Conservation (phyloP, 495 filamentous ascomycete genomes). For the Trichoderma virens region DNA sequence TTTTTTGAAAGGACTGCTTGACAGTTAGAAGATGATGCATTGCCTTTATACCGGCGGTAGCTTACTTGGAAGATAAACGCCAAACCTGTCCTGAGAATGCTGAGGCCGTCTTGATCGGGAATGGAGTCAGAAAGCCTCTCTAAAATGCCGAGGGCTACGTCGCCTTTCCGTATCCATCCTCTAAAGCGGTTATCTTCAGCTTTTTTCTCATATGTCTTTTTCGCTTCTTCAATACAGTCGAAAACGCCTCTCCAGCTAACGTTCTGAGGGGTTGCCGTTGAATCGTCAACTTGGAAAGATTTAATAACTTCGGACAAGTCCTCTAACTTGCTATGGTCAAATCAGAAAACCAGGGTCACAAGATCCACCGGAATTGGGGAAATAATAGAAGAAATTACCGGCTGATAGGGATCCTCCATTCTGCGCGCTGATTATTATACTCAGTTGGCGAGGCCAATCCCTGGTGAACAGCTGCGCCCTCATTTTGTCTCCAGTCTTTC, state of each 20-base stretch:
- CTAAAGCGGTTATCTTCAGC: background rate
- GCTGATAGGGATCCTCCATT: background rate
- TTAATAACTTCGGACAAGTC: background rate
- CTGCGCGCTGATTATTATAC: background rate
- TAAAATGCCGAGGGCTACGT: background rate
- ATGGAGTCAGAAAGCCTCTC: background rate
- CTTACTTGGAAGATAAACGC: background rate
- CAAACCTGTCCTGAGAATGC: background rate
- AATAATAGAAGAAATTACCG: background rate
- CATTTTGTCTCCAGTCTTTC: background rate
- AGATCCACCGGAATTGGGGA: no score
- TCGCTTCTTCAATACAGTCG: slow-evolving; percentile 2
- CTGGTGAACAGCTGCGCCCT: background rate
- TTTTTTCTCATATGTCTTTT: background rate
- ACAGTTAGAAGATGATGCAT: background rate
- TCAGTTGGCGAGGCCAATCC: background rate
- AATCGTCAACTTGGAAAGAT: background rate
- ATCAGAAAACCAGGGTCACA: no score
- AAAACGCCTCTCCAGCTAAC: background rate
- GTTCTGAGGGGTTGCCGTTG: background rate
- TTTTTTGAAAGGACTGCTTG: background rate
- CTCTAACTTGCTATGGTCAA: background rate
- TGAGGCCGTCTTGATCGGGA: background rate
- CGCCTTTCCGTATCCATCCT: background rate
- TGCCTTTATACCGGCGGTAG: background rate